A percentile compares a stretch with the other conserved stretches of the same genome.
These are phyloP conservation scores for Ophiostoma ulmi DNA, from an alignment of 2,329 filamentous ascomycete species.

Conservation along the genomic window DNA sequence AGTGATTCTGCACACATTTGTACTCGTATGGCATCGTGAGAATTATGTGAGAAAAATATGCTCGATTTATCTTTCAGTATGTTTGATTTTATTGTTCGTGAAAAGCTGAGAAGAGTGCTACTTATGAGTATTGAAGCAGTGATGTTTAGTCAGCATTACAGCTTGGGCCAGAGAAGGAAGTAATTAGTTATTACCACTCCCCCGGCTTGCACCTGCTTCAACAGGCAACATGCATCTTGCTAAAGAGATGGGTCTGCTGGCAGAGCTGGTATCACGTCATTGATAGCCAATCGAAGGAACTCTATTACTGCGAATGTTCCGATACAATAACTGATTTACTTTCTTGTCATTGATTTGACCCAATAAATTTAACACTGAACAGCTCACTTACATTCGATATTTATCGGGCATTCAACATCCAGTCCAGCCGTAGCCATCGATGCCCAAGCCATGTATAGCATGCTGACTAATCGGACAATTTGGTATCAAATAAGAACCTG, in stretches of 20 bases:
- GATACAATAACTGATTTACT: too few species aligned
- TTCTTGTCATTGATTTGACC: too few species aligned
- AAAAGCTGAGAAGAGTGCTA: background rate
- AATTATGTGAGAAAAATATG: background rate
- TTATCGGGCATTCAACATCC: too few species aligned
- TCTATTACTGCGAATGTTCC: background rate
- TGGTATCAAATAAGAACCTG: too few species aligned
- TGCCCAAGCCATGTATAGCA: too few species aligned
- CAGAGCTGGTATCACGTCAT: background rate
- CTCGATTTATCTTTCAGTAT: too few species aligned
- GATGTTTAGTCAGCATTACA: background rate
- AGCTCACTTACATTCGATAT: too few species aligned
- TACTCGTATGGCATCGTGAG: background rate
- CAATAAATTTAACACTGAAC: too few species aligned
- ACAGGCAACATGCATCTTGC: background rate
- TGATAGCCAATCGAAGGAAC: background rate
- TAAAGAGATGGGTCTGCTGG: background rate
- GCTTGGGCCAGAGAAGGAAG: background rate
- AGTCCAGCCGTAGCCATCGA: too few species aligned
- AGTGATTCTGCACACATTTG: background rate
- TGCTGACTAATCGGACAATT: too few species aligned
- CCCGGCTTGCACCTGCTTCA: background rate
- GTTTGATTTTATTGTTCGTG: background rate
- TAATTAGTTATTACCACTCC: background rate
- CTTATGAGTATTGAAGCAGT: background rate